Base-by-base conservation (phyloP, 2,329 filamentous ascomycete genomes). In the Paecilomyces fulvus region DNA sequence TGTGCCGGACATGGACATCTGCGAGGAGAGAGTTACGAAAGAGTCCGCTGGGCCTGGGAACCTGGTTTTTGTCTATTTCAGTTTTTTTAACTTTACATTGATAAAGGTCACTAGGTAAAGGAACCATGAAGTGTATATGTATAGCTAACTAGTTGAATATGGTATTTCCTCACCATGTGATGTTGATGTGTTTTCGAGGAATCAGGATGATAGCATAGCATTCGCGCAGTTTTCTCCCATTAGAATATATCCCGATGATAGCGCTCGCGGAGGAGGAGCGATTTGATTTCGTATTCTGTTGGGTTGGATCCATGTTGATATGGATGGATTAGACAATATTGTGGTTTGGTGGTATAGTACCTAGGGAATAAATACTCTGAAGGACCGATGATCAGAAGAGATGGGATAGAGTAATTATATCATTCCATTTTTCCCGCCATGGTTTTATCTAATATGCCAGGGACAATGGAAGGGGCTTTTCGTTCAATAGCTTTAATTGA, bases 181-280 rank as follows among this genome's bases (percentile, higher is more conserved):
- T 60, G 20, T 58, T 56, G 5, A 61, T 17, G 20, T 30, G 60
- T 60, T 12, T 55, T 52, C 1, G 53, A 55, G 14, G 53, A 51
- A 23, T 61, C 60, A 12, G 56, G 48, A 23, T 60, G 58, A 14
- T 58, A 62, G 48, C 51, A 14, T 58, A 62, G 48, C 51, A 55
- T 25, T 50, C 23, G 2, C 59, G 53, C 21, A 60, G 51, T n/a
- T 61, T 61, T 60, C 11, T 60, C 51, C 57, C 55, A 62, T 49
- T 61, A 54, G 12, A 48, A 30, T n/a, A 59, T 57, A 46, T 60
- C 60, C 51, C 56, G 53, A 30, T 62, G 59, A 30, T 57, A 60
- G 8, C 61, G 55, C 31, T 61, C 59, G 20, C 55, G 58, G 28
- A 59, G 53, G 12, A 49, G 30, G 21, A 55, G 12, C 10, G 14